These are phyloP conservation scores for Priceomyces haplophilus DNA, from an alignment of 805 yeast genomes.

Conservation along the genomic window DNA sequence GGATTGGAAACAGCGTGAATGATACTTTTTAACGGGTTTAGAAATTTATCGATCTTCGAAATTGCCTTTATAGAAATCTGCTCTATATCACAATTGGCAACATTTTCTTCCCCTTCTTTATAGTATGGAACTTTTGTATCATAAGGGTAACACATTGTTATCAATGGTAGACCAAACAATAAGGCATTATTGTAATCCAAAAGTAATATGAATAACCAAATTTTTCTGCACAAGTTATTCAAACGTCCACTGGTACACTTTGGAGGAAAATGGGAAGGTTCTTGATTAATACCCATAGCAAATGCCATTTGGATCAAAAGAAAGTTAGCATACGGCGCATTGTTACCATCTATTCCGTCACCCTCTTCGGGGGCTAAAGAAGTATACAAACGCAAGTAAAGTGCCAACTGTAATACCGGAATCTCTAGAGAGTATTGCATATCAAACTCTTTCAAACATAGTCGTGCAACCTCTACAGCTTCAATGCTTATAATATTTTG, in stretches of 20 bases:
- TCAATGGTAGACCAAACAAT: slow-evolving; percentile 5
- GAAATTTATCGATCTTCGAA: slow-evolving; percentile 11
- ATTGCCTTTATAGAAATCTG: slow-evolving; percentile 20
- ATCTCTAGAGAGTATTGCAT: slow-evolving; percentile 40
- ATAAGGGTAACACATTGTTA: slow-evolving; percentile 7
- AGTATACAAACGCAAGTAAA: slow-evolving; percentile 50
- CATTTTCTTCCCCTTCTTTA: slow-evolving; percentile 35
- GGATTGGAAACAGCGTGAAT: slow-evolving; percentile 15
- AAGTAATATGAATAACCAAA: slow-evolving; percentile 48
- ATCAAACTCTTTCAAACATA: slow-evolving; percentile 36
- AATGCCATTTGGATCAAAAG: slow-evolving; percentile 42
- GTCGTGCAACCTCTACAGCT: slow-evolving; percentile 27
- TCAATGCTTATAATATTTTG: slow-evolving; percentile 30
- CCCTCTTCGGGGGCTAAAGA: slow-evolving; percentile 53
- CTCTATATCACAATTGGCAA: slow-evolving; percentile 36
- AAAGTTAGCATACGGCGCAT: slow-evolving; percentile 18
- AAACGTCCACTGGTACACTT: slow-evolving; percentile 19
- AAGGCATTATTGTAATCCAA: slow-evolving; percentile 10
- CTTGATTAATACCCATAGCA: slow-evolving; percentile 46
- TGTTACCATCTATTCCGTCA: slow-evolving; percentile 47
- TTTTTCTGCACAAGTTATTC: slow-evolving; percentile 51
- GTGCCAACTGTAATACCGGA: slow-evolving; percentile 52
- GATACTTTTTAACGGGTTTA: slow-evolving; percentile 11
- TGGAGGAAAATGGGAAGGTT: slow-evolving; percentile 33
- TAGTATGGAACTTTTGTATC: slow-evolving; percentile 12